phyloP scores from a whole-genome alignment of 371 early-diverging fungal species.

The Mycotypha africana region DNA sequence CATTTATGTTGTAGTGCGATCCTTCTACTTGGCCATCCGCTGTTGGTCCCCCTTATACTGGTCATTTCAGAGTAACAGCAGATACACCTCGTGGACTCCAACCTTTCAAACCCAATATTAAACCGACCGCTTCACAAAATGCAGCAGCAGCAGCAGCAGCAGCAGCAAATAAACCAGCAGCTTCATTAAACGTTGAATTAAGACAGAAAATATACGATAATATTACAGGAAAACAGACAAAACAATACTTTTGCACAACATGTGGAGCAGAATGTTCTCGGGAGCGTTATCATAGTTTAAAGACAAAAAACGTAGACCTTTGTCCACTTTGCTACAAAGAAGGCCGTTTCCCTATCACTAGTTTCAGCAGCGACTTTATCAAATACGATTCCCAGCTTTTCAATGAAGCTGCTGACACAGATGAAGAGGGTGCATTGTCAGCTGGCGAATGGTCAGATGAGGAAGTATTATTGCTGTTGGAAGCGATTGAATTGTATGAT shows the following conservation, averaged over 20 bases:
- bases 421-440: constrained; percentile 69
- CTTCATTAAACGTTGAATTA: constrained; percentile 35
- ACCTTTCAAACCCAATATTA: constrained; percentile 71
- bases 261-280: constrained; percentile 88
- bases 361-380: constrained; percentile 87
- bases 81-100: constrained; percentile 92
- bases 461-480: constrained; percentile 91
- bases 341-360: constrained; percentile 88
- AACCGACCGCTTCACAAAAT: constrained; percentile 5
- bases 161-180: constrained; percentile 1
- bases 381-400: too few relatives aligned
- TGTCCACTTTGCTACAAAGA: constrained; percentile 89
- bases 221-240: constrained; percentile 24
- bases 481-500: constrained; percentile 93
- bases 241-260: constrained; percentile 71
- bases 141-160: neutral
- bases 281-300: constrained; percentile 76
- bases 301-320: constrained; percentile 77
- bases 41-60: constrained; percentile 92
- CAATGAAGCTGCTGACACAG: constrained; percentile 43
- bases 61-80: constrained; percentile 93
- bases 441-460: constrained; percentile 90
- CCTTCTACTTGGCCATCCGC: constrained; percentile 89
- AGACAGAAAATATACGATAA: constrained; percentile 55
- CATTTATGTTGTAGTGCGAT: constrained; percentile 64